Percentiles rank a stretch among this genome's conserved stretches.
Evolutionary conservation across 2,329 filamentous ascomycete genomes (phyloP).

Genomic region (Aspergillus phoenicis): DNA sequence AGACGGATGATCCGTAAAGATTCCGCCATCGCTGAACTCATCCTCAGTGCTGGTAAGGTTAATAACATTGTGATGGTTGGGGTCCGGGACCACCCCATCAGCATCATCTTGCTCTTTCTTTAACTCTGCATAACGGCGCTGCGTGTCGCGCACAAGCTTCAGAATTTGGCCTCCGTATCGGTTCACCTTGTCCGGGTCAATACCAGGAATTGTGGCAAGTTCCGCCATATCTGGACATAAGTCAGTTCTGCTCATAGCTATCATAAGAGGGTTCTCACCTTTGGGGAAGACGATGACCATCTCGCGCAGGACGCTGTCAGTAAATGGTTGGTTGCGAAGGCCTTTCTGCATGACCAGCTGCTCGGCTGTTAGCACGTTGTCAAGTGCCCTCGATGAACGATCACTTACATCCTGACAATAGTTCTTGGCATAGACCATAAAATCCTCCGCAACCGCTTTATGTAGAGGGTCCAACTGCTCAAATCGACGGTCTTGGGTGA

Average conservation of each 20-base stretch:
- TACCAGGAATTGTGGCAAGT: slow-evolving; percentile 44
- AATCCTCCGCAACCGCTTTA: slow-evolving; percentile 51
- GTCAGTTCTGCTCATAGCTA: slow-evolving; percentile 15
- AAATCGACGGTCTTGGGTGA: slow-evolving; percentile 48
- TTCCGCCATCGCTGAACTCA: slow-evolving; percentile 40
- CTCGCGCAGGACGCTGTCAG: slow-evolving; percentile 50
- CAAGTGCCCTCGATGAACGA: neutral
- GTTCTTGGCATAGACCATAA: slow-evolving; percentile 48
- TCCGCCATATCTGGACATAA: slow-evolving; percentile 37
- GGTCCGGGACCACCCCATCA: slow-evolving; percentile 52
- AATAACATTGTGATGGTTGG: slow-evolving; percentile 50
- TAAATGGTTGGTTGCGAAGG: slow-evolving; percentile 51
- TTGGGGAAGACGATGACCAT: slow-evolving; percentile 53
- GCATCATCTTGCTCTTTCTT: slow-evolving; percentile 48
- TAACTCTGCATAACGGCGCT: slow-evolving; percentile 46
- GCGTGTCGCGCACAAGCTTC: slow-evolving; percentile 44
- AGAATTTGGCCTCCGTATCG: slow-evolving; percentile 49
- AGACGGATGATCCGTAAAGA: slow-evolving; percentile 33
- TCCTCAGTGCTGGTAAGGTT: slow-evolving; percentile 43
- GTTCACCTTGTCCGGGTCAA: slow-evolving; percentile 49
- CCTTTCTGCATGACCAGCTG: slow-evolving; percentile 48
- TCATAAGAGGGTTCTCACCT: slow-evolving; percentile 31
- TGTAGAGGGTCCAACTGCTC: slow-evolving; percentile 47
- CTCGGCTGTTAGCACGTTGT: neutral
- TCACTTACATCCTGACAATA: slow-evolving; percentile 44